Evolutionary conservation across 2,329 filamentous ascomycete genomes (phyloP).

Genomic region (Fonsecaea multimorphosa): DNA sequence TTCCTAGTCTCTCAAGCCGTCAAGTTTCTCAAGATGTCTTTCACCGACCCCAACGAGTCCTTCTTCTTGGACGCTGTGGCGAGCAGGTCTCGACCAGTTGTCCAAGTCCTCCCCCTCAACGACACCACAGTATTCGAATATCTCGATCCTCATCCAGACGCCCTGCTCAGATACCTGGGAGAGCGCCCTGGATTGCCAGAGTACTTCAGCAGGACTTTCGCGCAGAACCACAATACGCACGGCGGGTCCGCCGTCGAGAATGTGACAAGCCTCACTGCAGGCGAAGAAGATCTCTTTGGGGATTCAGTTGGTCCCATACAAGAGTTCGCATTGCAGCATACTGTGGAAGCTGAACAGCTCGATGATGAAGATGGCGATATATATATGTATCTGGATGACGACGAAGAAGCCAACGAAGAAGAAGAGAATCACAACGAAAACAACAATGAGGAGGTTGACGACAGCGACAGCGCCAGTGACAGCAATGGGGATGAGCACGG

Average conservation of each 20-base stretch:
- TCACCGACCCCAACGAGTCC: slow-evolving; percentile 21
- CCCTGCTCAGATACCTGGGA: slow-evolving; percentile 22
- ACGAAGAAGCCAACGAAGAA: slow-evolving; percentile 11
- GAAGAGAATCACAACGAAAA: slow-evolving; percentile 2
- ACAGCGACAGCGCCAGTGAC: background rate
- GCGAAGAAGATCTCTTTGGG: background rate
- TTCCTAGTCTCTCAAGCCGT: background rate
- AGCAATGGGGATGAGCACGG: background rate
- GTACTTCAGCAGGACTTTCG: slow-evolving; percentile 12
- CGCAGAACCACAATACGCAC: background rate
- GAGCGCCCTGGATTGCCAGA: slow-evolving; percentile 15
- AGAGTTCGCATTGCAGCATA: background rate
- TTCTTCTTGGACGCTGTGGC: slow-evolving; percentile 26
- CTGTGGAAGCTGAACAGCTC: slow-evolving; percentile 2
- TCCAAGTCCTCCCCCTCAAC: slow-evolving; percentile 22
- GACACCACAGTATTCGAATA: slow-evolving; percentile 22
- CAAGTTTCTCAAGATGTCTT: slow-evolving; percentile 22
- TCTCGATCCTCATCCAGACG: slow-evolving; percentile 30
- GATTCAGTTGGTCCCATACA: background rate
- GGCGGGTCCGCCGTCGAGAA: slow-evolving; percentile 3
- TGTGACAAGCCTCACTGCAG: background rate
- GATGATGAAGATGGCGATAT: slow-evolving; percentile 14
- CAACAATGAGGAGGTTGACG: slow-evolving; percentile 1
- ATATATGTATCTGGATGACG: background rate
- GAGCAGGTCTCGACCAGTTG: slow-evolving; percentile 10